These are phyloP conservation scores for Protomyces inouyei DNA, from an alignment of 1,139 yeast genomes.

Conservation along the genomic window DNA sequence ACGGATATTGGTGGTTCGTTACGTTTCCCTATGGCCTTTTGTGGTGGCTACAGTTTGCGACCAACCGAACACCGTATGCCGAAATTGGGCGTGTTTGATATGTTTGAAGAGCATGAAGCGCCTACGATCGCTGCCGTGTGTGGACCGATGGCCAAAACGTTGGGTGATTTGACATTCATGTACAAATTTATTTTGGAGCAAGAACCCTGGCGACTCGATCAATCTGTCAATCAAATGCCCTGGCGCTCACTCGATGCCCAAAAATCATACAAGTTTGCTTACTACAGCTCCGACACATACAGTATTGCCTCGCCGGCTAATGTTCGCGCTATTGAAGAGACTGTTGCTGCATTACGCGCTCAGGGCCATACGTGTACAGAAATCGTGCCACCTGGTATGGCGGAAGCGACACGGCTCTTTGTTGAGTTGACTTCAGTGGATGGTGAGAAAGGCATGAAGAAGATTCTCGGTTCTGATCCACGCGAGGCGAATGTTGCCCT, in stretches of 20 bases:
- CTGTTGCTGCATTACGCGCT: conserved; percentile 42
- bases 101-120: conserved; percentile 40
- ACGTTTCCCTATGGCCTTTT: conserved; percentile 51
- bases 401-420: conserved; percentile 53
- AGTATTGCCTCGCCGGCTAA: conserved; percentile 70
- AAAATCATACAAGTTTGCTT: conserved; percentile 34
- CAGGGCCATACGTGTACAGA: conserved; percentile 49
- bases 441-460: conserved; percentile 53
- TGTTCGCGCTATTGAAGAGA: conserved; percentile 46
- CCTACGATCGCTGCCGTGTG: conserved; percentile 47
- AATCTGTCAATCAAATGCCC: conserved; percentile 46
- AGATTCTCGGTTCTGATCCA: conserved; percentile 55
- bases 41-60: conserved; percentile 38
- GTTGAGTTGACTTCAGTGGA: conserved; percentile 47
- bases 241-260: conserved; percentile 38
- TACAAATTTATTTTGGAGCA: conserved; percentile 51
- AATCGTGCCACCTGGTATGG: conserved; percentile 38
- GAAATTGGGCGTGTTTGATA: conserved; percentile 30
- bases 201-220: conserved; percentile 55
- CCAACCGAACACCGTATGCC: conserved; percentile 48
- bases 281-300: conserved; percentile 53
- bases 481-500: conserved; percentile 43
- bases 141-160: conserved; percentile 55
- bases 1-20: conserved; percentile 57
- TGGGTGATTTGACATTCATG: conserved; percentile 62